Evolutionary conservation across 805 yeast genomes (phyloP).

Genomic region (Metschnikowia henanensis): DNA sequence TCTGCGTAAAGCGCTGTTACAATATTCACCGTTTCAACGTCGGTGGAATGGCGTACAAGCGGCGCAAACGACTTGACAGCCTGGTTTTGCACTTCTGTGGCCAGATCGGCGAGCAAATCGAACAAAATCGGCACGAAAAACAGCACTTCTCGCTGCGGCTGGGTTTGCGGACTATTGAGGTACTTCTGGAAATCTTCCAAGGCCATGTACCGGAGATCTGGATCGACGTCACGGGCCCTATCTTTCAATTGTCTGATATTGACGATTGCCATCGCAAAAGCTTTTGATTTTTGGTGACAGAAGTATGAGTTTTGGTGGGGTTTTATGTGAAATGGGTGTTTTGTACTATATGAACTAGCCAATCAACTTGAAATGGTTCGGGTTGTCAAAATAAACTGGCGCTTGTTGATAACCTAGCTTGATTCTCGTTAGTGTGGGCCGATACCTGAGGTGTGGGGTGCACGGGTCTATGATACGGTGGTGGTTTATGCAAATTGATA

Average conservation of each 20-base stretch:
- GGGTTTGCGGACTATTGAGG: slow-evolving; percentile 25
- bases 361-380: too few species aligned
- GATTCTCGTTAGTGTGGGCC: too few species aligned
- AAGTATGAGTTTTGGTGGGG: too few species aligned
- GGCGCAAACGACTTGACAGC: slow-evolving; percentile 61
- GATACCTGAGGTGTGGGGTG: too few species aligned
- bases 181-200: slow-evolving; percentile 64
- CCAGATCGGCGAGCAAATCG: slow-evolving; percentile 54
- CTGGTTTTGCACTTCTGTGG: slow-evolving; percentile 73
- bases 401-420: too few species aligned
- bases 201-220: slow-evolving; percentile 86
- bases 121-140: slow-evolving; percentile 41
- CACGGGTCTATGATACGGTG: too few species aligned
- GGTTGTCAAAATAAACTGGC: too few species aligned
- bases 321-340: not conserved
- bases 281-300: not conserved
- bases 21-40: slow-evolving; percentile 30
- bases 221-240: slow-evolving; percentile 64
- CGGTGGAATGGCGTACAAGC: slow-evolving; percentile 38
- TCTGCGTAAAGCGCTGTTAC: slow-evolving; percentile 27
- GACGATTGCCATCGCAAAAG: slow-evolving; percentile 13
- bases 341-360: too few species aligned
- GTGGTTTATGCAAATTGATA: too few species aligned
- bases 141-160: slow-evolving; percentile 25
- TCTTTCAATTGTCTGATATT: slow-evolving; percentile 35